Base-by-base conservation (phyloP, 148 eudicot genomes). In the Agrostemma githago region DNA sequence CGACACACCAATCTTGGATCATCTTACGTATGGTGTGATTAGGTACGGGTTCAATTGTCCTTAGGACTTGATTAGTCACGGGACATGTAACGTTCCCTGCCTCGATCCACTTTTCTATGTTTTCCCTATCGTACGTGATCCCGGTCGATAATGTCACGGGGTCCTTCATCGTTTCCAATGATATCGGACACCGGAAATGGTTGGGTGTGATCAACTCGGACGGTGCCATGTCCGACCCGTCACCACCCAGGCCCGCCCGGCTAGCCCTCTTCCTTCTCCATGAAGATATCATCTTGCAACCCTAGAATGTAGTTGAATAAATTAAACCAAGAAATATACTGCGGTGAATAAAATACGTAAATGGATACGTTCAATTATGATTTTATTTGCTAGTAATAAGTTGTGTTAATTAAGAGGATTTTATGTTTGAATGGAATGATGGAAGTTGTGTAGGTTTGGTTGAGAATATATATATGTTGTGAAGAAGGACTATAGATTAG, bases 1-100 rank as follows among this genome's bases (percentile, higher is more conserved):
- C 83, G 0, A 94, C 98, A 20, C 96, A 87, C 98, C 98, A 94
- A 48, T 86, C 90, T 69, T 94, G 98, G 72, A 94, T 94, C 93
- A 94, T 87, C 57, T 80, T 77, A 10, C 98, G 80, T 8, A 92
- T 78, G 48, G 89, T 53, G 66, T 94, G 97, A 72, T 94, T 94
- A 0, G 98, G 98, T 43, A 92, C 84, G 4, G 80, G 89, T 34
- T 89, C 97, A 41, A 83, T 74, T n/a, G 54, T 79, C 40, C 5
- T 72, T 34, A 94, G 21, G 4, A 61, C 82, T 67, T 86, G 96
- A 17, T 90, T 92, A 2, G 96, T 94, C 38, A 88, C 83, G 0
- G 98, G 98, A 64, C 98, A 94, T 5, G 87, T 92, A 1, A 54
- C n/a, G 48, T 94, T 86, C 3, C 92, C 97, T 0, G 77, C 73